These are phyloP conservation scores for Solanum pinnatisectum DNA, from an alignment of 257 asterid genomes.

Conservation along the genomic window DNA sequence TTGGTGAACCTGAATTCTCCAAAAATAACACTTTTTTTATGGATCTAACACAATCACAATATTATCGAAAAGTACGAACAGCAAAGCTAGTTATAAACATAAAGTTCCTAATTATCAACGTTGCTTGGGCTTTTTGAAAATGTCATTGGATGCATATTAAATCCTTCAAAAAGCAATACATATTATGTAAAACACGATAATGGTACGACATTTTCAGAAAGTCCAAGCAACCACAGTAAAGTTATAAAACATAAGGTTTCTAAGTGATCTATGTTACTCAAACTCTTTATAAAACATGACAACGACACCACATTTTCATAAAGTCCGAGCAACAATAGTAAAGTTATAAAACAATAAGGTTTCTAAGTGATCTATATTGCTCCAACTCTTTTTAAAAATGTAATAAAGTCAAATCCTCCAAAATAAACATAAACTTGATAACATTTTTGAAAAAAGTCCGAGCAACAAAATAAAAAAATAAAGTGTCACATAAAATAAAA, in stretches of 20 bases:
- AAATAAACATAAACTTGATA: neutral
- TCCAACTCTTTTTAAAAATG: no score
- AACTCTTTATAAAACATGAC: neutral
- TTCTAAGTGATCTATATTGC: neutral
- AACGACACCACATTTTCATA: neutral
- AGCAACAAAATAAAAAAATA: no score
- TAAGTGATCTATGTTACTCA: neutral
- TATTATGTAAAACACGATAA: neutral
- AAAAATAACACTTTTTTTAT: neutral
- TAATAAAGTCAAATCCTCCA: neutral
- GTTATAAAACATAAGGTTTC: no score
- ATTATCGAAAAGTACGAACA: neutral
- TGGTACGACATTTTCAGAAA: neutral
- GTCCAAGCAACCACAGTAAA: no score
- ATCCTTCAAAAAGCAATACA: neutral
- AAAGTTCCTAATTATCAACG: neutral
- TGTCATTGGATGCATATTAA: neutral
- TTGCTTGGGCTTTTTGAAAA: accelerated
- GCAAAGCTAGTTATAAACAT: neutral
- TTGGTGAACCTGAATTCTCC: neutral
- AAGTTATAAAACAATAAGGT: no score
- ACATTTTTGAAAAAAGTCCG: neutral
- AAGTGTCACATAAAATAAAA: neutral
- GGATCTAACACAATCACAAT: neutral
- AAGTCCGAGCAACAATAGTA: no score